Evolutionary conservation across 441 rosid genomes (phyloP).

Genomic region (Populus trichocarpa): DNA sequence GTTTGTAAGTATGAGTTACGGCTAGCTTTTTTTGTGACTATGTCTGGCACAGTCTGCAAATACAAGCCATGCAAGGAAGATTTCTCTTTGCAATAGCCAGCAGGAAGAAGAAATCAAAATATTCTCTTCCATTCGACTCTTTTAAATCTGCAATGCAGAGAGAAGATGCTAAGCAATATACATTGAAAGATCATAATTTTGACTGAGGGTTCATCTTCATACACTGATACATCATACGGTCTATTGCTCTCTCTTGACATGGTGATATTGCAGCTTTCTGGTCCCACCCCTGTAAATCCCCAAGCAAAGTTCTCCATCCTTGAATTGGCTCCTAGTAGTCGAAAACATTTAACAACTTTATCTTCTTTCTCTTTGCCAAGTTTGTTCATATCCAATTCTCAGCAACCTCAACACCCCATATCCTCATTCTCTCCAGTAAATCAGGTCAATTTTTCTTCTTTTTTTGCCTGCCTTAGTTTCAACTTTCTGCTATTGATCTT

Average conservation of each 20-base stretch:
- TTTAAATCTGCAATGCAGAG: constrained; percentile 18
- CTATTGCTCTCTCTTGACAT: constrained; percentile 16
- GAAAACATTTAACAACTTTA: constrained; percentile 24
- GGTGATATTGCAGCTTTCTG: constrained; percentile 37
- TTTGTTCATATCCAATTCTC: constrained; percentile 35
- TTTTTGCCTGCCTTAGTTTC: neutral
- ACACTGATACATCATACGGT: neutral
- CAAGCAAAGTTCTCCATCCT: constrained; percentile 27
- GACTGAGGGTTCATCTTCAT: neutral
- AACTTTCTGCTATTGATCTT: neutral
- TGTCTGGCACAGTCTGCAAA: constrained; percentile 3
- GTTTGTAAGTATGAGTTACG: neutral
- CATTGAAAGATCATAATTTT: neutral
- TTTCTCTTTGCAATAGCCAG: constrained; percentile 23
- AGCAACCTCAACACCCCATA: constrained; percentile 27
- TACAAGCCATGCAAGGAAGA: constrained; percentile 18
- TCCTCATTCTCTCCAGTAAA: constrained; percentile 34
- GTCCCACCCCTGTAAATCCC: constrained; percentile 16
- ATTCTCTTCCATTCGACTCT: constrained; percentile 30
- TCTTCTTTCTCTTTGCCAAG: constrained; percentile 26
- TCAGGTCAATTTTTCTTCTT: constrained; percentile 29
- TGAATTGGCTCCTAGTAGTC: constrained; percentile 18
- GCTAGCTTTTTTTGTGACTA: neutral
- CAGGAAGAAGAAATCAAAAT: constrained; percentile 41
- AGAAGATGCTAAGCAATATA: neutral